Conservation (phyloP, 2,329 filamentous ascomycete species). For the Onygenales sp. region DNA sequence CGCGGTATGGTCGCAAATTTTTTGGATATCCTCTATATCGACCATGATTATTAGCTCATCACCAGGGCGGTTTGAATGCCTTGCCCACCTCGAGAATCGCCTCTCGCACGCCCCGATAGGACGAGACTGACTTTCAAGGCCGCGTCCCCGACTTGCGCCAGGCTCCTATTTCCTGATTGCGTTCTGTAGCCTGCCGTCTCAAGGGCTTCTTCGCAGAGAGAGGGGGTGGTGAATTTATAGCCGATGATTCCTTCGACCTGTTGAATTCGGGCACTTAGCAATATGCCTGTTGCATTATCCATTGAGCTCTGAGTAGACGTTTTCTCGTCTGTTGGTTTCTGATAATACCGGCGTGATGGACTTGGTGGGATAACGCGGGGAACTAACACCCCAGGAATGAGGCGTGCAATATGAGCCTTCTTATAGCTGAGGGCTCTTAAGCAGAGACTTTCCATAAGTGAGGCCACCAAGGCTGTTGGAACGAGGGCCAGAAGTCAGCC, state of each 20-base stretch:
- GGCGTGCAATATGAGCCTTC: too few species aligned
- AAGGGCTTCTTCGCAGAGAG: not conserved
- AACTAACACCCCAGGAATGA: too few species aligned
- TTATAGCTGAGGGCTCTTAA: too few species aligned
- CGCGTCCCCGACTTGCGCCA: constrained; percentile 7
- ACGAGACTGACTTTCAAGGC: constrained; percentile 3
- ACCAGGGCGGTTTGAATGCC: not conserved
- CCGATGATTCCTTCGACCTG: not conserved
- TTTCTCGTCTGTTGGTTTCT: too few species aligned
- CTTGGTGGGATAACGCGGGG: too few species aligned
- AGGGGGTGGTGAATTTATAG: not conserved
- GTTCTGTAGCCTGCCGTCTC: not conserved
- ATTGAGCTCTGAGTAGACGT: too few species aligned
- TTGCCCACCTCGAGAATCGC: constrained; percentile 1
- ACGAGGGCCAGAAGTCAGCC: too few species aligned
- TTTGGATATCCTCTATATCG: not conserved
- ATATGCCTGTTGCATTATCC: not conserved
- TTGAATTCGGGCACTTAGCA: not conserved
- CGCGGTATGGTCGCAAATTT: not conserved
- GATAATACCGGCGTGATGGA: too few species aligned
- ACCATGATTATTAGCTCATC: too few species aligned
- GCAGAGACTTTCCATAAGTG: too few species aligned
- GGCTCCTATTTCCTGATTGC: not conserved
- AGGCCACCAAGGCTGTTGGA: too few species aligned
- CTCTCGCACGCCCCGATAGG: not conserved